Conservation (phyloP, 768 basidiomycete species). For the Panaeolus papilionaceus region DNA sequence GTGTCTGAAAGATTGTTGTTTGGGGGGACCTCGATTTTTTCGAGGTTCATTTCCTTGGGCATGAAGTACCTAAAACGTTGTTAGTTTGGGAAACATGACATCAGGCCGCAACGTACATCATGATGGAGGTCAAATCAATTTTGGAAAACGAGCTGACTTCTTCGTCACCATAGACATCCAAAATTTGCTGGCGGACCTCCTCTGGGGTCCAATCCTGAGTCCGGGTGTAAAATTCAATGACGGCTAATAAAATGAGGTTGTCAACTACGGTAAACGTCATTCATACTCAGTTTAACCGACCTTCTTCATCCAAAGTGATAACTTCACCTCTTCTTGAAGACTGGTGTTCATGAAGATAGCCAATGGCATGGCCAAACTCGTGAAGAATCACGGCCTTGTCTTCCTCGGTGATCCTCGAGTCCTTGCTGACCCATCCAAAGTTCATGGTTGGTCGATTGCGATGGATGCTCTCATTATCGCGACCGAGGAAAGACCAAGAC, state of each 20-base stretch:
- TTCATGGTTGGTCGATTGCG: conserved; percentile 24
- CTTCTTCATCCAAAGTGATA: conserved; percentile 22
- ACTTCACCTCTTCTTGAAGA: conserved; percentile 15
- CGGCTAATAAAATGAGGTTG: conserved; percentile 15
- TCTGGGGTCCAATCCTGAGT: conserved; percentile 20
- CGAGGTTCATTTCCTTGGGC: conserved; percentile 21
- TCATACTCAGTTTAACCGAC: background rate
- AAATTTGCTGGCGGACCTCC: conserved; percentile 21
- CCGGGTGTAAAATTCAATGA: conserved; percentile 20
- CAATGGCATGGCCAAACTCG: conserved; percentile 26
- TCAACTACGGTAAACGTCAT: background rate
- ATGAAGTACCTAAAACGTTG: conserved; percentile 22
- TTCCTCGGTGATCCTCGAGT: conserved; percentile 9
- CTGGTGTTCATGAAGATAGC: conserved; percentile 26
- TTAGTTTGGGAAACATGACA: background rate
- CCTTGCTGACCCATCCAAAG: conserved; percentile 19
- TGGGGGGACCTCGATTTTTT: conserved; percentile 19
- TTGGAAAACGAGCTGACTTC: conserved; percentile 27
- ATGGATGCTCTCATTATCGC: conserved; percentile 16
- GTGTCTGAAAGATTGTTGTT: conserved; percentile 20
- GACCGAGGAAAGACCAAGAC: conserved; percentile 26
- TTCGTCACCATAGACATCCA: conserved; percentile 20
- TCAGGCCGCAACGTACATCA: conserved; percentile 24
- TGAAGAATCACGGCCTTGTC: conserved; percentile 26
- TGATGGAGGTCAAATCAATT: conserved; percentile 25